Evolutionary conservation across 2,329 filamentous ascomycete species (phyloP).

Genomic region (Thermomyces lanuginosus): DNA sequence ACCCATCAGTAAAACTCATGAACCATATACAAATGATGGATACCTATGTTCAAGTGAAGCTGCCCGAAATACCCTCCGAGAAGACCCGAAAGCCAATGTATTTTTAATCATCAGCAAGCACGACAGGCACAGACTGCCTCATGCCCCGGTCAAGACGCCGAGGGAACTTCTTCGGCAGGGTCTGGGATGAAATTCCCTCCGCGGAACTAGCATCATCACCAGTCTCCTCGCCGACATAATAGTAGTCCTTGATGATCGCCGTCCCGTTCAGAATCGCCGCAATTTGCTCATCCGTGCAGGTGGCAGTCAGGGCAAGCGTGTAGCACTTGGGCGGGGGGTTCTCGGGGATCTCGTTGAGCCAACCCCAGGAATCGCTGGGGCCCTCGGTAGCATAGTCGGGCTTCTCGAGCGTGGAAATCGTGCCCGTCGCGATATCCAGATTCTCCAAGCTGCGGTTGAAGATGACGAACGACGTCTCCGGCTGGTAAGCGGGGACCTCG

Average conservation of each 20-base stretch:
- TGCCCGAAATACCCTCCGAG: too few species aligned
- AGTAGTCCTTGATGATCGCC: conserved; percentile 32
- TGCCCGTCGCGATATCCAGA: conserved; percentile 40
- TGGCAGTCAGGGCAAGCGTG: conserved; percentile 20
- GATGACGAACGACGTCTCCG: conserved; percentile 37
- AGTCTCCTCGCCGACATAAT: too few species aligned
- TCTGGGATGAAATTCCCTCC: too few species aligned
- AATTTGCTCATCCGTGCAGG: conserved; percentile 30
- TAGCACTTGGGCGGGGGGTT: conserved; percentile 31
- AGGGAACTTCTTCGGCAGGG: too few species aligned
- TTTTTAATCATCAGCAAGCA: too few species aligned
- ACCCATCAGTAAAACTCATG: too few species aligned
- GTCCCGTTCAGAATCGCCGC: conserved; percentile 28
- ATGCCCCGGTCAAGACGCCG: too few species aligned
- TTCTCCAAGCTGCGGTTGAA: conserved; percentile 37
- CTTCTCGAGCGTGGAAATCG: conserved; percentile 21
- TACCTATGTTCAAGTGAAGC: too few species aligned
- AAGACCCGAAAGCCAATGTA: too few species aligned
- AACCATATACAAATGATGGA: too few species aligned
- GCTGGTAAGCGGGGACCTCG: conserved; percentile 38
- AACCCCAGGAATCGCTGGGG: conserved; percentile 24
- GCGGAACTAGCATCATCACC: too few species aligned
- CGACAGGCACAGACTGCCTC: too few species aligned
- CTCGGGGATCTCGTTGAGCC: conserved; percentile 30
- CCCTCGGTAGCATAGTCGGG: conserved; percentile 25